Percentiles rank a stretch among this genome's conserved stretches.
phyloP scores from a whole-genome alignment of 208 protist genomes.

The Leishmania gerbilli region DNA sequence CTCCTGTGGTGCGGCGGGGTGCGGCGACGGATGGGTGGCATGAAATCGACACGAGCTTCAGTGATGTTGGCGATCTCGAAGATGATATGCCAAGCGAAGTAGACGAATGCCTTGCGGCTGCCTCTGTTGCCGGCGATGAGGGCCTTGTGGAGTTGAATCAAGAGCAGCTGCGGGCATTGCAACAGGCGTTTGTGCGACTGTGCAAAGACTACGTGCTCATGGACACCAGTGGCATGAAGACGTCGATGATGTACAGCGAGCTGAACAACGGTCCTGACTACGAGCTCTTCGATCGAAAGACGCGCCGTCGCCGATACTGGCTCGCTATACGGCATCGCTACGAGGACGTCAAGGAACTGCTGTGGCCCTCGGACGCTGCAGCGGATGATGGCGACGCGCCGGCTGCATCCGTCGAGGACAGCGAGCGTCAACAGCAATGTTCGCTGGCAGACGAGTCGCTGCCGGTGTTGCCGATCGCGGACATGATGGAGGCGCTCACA shows the following conservation, averaged over 20 bases:
- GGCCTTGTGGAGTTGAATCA: constrained; percentile 24
- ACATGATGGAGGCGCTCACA: constrained; percentile 75
- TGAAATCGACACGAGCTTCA: constrained; percentile 81
- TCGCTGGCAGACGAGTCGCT: not conserved
- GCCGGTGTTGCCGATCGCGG: constrained; percentile 16
- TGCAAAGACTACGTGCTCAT: constrained; percentile 85
- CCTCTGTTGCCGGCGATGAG: constrained; percentile 11
- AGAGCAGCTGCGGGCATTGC: constrained; percentile 34
- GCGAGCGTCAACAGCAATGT: not conserved
- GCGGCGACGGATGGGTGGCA: constrained; percentile 50
- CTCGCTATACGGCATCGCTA: constrained; percentile 76
- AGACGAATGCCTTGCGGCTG: constrained; percentile 45
- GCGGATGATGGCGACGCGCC: not conserved
- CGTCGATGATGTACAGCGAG: constrained; percentile 57
- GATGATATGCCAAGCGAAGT: constrained; percentile 83
- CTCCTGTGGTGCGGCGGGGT: constrained; percentile 46
- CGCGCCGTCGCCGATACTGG: constrained; percentile 74
- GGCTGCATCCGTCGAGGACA: not conserved
- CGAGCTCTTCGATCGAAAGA: constrained; percentile 81
- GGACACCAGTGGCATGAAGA: constrained; percentile 87
- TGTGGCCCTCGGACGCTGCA: constrained; percentile 58
- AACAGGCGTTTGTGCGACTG: constrained; percentile 52
- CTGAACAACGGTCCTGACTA: constrained; percentile 88
- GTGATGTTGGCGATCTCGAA: constrained; percentile 76
- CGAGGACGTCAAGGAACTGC: constrained; percentile 68